A percentile compares a stretch with the other conserved stretches of the same genome.
phyloP scores from a whole-genome alignment of 2,329 filamentous ascomycete species.

The Cladosporium oxysporum region DNA sequence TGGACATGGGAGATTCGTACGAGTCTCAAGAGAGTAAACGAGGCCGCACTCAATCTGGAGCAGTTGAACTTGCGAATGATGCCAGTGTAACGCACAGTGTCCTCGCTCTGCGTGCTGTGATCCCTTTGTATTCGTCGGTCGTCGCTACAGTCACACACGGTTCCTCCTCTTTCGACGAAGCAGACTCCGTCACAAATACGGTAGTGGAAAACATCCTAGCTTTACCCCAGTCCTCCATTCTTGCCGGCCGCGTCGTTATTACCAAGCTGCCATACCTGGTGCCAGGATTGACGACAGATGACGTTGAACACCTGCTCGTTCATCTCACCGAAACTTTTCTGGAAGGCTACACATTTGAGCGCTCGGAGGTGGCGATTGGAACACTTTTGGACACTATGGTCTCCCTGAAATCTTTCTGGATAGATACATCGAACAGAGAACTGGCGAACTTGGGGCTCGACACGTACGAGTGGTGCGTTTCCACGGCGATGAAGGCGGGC shows the following conservation, averaged over 20 bases:
- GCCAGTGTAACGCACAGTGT: constrained; percentile 29
- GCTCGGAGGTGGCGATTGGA: constrained; percentile 72
- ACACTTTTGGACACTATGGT: constrained; percentile 69
- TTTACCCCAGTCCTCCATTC: constrained; percentile 26
- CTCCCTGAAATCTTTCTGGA: constrained; percentile 65
- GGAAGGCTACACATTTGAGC: constrained; percentile 61
- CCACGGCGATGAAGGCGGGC: constrained; percentile 64
- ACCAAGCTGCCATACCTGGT: constrained; percentile 27
- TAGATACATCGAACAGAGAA: constrained; percentile 54
- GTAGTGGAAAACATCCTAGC: constrained; percentile 31
- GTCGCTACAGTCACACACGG: background rate
- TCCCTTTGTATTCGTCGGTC: constrained; percentile 29
- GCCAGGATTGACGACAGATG: constrained; percentile 32
- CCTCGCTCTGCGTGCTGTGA: constrained; percentile 25
- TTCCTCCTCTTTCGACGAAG: background rate
- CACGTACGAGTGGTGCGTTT: constrained; percentile 77
- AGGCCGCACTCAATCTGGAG: constrained; percentile 39
- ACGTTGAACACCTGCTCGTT: constrained; percentile 49
- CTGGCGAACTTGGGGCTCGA: constrained; percentile 70
- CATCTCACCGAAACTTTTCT: constrained; percentile 52
- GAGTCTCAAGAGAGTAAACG: constrained; percentile 59
- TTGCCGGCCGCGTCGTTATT: constrained; percentile 31
- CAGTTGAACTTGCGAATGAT: constrained; percentile 51
- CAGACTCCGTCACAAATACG: background rate
- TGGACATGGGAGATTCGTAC: constrained; percentile 69